Evolutionary conservation across 176 grass and related monocot genomes (phyloP).

Genomic region (Carex parvula): DNA sequence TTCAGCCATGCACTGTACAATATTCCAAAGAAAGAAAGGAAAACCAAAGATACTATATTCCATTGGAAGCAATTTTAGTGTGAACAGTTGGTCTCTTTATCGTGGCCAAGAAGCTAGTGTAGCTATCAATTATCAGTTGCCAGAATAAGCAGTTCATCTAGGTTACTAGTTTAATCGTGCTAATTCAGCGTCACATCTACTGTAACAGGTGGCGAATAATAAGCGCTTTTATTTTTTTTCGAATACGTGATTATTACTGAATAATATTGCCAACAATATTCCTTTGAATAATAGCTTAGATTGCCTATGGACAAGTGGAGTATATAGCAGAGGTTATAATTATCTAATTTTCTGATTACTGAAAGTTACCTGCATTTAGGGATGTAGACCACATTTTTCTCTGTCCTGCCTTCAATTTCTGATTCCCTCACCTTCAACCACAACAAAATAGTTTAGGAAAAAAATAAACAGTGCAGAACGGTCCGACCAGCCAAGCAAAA

Average conservation of each 20-base stretch:
- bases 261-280: neutral
- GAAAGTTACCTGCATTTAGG: constrained; percentile 86
- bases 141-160: neutral
- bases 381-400: constrained; percentile 93
- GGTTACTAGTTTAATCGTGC: neutral
- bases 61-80: neutral
- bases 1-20: neutral
- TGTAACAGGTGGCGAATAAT: neutral
- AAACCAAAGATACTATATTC: constrained; percentile 5
- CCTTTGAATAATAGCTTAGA: neutral
- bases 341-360: neutral
- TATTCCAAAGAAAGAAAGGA: neutral
- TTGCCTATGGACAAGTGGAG: neutral
- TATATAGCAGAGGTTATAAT: neutral
- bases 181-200: neutral
- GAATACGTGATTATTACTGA: neutral
- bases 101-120: neutral
- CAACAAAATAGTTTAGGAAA: constrained; percentile 36
- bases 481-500: too few relatives aligned
- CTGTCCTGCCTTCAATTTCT: constrained; percentile 64
- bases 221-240: neutral
- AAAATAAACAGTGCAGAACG: neutral
- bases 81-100: neutral
- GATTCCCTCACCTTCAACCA: constrained; percentile 81
- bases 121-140: neutral